Evolutionary conservation across 1,284 basidiomycete species (phyloP), one percentile per base, ranked within the genome.

Genomic region (Abortiporus biennis): DNA sequence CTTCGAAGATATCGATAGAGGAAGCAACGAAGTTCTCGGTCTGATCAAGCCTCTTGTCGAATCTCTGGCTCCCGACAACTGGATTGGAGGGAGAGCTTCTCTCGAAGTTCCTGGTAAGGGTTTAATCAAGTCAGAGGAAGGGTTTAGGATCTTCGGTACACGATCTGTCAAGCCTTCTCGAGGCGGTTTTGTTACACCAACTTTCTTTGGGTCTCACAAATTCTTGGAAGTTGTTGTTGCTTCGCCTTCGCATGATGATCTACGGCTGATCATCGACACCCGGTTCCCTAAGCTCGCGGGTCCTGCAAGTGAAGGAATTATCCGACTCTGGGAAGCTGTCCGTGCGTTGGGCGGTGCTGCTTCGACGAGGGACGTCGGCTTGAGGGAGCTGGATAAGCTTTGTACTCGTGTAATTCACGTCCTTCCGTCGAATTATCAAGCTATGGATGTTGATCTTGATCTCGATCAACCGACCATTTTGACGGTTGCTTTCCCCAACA

Each of bases 1-100:
- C 2, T 77, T 99, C 34, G 86, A 96, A 58, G 92, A 98, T 56
- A 82, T 99, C 37, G 96, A 99, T 63, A 74, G 82, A 41, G 93
- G 85, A 11, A 87, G 85, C 46, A 82, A 73, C 47, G 93, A 97
- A 56, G 84, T 96, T 4, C 74, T 96, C 4, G 88, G 88, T 0
- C 75, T 87, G 19, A 71, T 95, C 50, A 82, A 90, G 36, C 87
- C 90, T 3, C 73, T 98, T 16, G 74, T 87, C 1, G 86, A 95
- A 56, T 87, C 85, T 20, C 68, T 95, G n/a, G 69, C 76, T 1
- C 63, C 74, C 3, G 82, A 79, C 2, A 86, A 86, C 43, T 81
- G 80, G 69, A 77, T 92, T 35, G 94, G 94, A 17, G 74, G 76
- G 5, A 70, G 81, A 13, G 88, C 86, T 2, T 66, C 62, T 19